Conservation (phyloP, 176 grass and related monocot species). For the Guadua angustifolia region DNA sequence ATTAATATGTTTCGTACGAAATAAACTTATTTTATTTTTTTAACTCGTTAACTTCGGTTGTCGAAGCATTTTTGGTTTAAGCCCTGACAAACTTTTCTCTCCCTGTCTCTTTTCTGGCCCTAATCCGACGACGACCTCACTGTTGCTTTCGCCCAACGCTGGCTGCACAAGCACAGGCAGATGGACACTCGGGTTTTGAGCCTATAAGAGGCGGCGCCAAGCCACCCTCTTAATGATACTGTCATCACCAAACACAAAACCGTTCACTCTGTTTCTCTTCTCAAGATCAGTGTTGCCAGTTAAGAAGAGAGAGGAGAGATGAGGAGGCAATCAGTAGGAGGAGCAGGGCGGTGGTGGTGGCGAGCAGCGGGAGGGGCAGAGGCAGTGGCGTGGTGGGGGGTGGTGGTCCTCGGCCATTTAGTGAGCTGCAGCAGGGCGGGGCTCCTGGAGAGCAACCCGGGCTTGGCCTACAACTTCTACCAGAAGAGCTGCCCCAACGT, state of each 20-base stretch:
- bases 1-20: too few species aligned
- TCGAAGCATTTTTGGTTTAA: too few species aligned
- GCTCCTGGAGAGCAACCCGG: slow-evolving; percentile 52
- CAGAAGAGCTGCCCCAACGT: slow-evolving; percentile 50
- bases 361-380: background rate
- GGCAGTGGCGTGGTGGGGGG: slow-evolving; percentile 17
- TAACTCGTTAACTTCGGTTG: too few species aligned
- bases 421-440: slow-evolving; percentile 31
- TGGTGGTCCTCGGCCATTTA: slow-evolving; percentile 40
- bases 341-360: background rate
- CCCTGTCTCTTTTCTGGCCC: too few species aligned
- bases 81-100: too few species aligned
- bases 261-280: background rate
- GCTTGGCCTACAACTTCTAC: slow-evolving; percentile 68
- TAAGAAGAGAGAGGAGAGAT: slow-evolving; percentile 24
- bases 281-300: background rate
- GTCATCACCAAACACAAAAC: slow-evolving; percentile 22
- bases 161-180: background rate
- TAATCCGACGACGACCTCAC: background rate
- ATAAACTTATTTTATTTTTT: too few species aligned
- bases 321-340: background rate
- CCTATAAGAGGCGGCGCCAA: slow-evolving; percentile 42
- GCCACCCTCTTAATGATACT: slow-evolving; percentile 38
- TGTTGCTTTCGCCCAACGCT: slow-evolving; percentile 51
- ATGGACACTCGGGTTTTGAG: background rate